Conservation (phyloP, 495 filamentous ascomycete species). For the Elasticomyces elasticus region DNA sequence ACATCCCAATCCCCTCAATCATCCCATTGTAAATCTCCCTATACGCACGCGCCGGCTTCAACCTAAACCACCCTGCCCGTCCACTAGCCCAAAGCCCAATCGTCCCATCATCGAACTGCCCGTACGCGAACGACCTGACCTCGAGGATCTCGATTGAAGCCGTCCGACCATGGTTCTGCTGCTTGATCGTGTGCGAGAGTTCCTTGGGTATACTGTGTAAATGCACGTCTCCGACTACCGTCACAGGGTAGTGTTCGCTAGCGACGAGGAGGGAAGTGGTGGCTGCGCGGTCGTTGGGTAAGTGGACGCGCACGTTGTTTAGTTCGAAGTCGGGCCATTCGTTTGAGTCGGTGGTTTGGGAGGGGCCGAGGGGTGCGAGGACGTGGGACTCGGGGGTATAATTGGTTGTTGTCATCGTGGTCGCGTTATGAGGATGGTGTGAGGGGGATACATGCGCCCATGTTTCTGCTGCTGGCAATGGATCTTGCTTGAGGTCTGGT, state of each 20-base stretch:
- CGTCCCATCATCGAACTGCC: conserved; percentile 49
- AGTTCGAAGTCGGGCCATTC: conserved; percentile 51
- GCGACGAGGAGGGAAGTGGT: conserved; percentile 46
- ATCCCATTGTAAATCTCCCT: conserved; percentile 52
- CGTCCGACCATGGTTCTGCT: conserved; percentile 17
- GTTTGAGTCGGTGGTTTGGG: conserved; percentile 44
- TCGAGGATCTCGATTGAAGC: conserved; percentile 53
- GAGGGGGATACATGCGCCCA: neutral
- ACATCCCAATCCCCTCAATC: conserved; percentile 56
- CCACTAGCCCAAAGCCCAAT: conserved; percentile 67
- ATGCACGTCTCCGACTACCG: conserved; percentile 39
- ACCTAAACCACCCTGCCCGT: conserved; percentile 67
- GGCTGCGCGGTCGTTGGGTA: conserved; percentile 31
- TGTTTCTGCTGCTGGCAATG: too few species aligned
- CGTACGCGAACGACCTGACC: conserved; percentile 59
- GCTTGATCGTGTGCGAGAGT: neutral
- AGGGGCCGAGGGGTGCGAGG: conserved; percentile 45
- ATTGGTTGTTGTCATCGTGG: neutral
- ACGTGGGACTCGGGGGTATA: conserved; percentile 41
- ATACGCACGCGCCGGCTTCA: conserved; percentile 54
- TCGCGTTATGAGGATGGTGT: neutral
- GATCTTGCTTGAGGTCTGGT: neutral
- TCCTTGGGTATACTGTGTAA: conserved; percentile 3
- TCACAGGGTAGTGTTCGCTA: conserved; percentile 43
- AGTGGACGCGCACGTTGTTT: conserved; percentile 42